Evolutionary conservation across 805 yeast species (phyloP).

Genomic region (Metschnikowia aberdeeniae): DNA sequence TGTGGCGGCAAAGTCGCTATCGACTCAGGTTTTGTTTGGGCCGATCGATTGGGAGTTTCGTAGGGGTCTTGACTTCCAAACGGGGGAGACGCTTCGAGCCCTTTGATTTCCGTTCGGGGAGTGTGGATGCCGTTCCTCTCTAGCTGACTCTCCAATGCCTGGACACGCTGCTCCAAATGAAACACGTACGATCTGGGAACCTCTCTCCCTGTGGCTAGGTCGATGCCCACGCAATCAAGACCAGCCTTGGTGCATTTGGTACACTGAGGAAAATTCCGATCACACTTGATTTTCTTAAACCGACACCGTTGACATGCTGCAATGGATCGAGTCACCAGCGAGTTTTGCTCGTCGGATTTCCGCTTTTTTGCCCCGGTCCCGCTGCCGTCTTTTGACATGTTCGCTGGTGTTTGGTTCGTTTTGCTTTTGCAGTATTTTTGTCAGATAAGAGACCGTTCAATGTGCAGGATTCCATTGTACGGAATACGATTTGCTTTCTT

Average conservation of each 20-base stretch:
- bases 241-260: slow-evolving; percentile 59
- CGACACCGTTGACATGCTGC: slow-evolving; percentile 86
- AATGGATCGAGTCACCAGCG: slow-evolving; percentile 53
- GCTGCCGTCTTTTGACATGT: slow-evolving; percentile 5
- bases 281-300: slow-evolving; percentile 60
- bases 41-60: background rate
- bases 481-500: background rate
- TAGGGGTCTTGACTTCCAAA: background rate
- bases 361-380: slow-evolving; percentile 1
- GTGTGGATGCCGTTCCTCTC: slow-evolving; percentile 34
- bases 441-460: background rate
- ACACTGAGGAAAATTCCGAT: slow-evolving; percentile 65
- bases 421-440: slow-evolving; percentile 31
- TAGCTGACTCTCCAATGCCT: slow-evolving; percentile 50
- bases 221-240: slow-evolving; percentile 76
- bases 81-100: background rate
- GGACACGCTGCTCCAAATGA: slow-evolving; percentile 64
- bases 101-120: background rate
- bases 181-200: slow-evolving; percentile 77
- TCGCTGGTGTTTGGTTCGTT: slow-evolving; percentile 29
- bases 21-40: background rate
- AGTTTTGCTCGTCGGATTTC: background rate
- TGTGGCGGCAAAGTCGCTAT: background rate
- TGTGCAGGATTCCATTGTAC: background rate
- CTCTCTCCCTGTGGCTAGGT: slow-evolving; percentile 84